Evolutionary conservation across 768 basidiomycete genomes (phyloP), one percentile per base, ranked within the genome.

Genomic region (Panaeolus papilionaceus): DNA sequence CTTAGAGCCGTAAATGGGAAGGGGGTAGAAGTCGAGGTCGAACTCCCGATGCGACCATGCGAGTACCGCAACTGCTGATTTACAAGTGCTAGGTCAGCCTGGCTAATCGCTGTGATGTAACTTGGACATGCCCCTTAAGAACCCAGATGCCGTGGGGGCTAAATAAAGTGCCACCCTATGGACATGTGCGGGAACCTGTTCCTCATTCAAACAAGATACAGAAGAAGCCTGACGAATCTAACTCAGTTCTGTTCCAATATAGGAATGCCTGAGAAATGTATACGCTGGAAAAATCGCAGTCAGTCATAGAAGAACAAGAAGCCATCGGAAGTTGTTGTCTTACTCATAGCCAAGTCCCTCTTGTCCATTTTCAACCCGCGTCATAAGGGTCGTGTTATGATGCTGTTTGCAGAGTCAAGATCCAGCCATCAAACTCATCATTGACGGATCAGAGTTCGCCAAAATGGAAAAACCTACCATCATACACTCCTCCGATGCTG

Each of bases 221-320:
- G 26, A 23, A 51, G 49, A 51, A 51, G 20, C 5, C 26, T 51
- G 8, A 10, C 26, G 49, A 51, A 51, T 51, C 49, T 8, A 51
- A 26, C 9, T 51, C 49, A 51, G 26, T 51, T 51, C 20, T 28
- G 45, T 47, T 47, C 45, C 20, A 37, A 28, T 33, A 58, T 58
- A 37, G 54, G 16, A 58, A 58, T 58, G 33, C 54, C 4, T 58
- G 54, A 58, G 54, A 58, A 58, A 58, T 58, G 26, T 9, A 58
- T 12, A n/a, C 2, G 16, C 47, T 58, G 1, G 14, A 58, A 58
- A 58, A 28, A 16, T 16, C 54, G 33, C 12, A 33, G 28, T 33
- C 33, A 26, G 23, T 11, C 23, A 20, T 10, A 58, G 54, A 58
- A 33, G 54, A 58, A 58, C 28, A 58, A 58, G 28, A 58, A 7